Conservation (phyloP, 2,329 filamentous ascomycete species). For the Rhexocercosporidium sp. region DNA sequence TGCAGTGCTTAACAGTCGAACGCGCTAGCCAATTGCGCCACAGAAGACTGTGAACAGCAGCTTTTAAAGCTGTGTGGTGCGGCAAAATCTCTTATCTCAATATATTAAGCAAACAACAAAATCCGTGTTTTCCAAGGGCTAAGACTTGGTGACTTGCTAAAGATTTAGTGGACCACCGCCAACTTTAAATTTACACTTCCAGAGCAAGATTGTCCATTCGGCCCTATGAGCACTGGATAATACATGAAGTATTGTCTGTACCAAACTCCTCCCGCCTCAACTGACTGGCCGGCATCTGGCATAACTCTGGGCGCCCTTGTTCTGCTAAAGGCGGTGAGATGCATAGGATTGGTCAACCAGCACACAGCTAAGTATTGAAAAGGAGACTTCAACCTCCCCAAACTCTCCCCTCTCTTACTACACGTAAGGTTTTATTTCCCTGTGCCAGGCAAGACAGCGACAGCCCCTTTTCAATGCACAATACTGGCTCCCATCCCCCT, state of each 20-base stretch:
- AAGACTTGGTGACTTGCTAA: too few species aligned
- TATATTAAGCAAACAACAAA: neutral
- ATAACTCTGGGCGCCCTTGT: too few species aligned
- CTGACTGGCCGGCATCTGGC: neutral
- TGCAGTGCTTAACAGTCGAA: constrained; percentile 28
- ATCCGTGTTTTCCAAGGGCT: too few species aligned
- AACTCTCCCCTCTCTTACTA: neutral
- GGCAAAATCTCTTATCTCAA: neutral
- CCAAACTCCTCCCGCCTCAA: neutral
- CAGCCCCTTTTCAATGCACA: neutral
- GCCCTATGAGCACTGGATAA: neutral
- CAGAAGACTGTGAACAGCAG: constrained; percentile 12
- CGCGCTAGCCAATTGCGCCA: constrained; percentile 35
- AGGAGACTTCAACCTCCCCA: neutral
- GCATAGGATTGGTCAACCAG: neutral
- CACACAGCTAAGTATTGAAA: neutral
- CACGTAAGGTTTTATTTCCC: neutral
- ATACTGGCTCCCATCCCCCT: neutral
- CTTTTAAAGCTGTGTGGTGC: neutral
- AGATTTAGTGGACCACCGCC: too few species aligned
- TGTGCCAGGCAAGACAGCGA: neutral
- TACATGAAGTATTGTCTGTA: neutral
- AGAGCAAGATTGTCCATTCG: neutral
- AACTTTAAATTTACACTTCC: too few species aligned
- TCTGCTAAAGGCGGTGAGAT: too few species aligned